Percentiles rank a stretch among this genome's conserved stretches.
Evolutionary conservation across 257 asterid genomes (phyloP).

Genomic region (Capsicum pubescens): DNA sequence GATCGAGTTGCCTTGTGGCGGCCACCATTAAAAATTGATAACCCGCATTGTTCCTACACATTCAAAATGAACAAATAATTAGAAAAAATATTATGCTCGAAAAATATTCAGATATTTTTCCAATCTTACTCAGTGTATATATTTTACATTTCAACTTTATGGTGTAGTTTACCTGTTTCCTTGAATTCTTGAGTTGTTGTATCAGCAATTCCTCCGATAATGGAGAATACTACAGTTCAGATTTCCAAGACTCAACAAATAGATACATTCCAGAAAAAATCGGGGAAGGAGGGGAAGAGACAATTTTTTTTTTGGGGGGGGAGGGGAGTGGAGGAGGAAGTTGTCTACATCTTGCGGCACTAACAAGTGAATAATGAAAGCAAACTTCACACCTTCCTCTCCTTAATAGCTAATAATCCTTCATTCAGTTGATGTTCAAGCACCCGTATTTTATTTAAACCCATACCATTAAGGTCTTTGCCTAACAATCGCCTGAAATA

Average conservation of each 20-base stretch:
- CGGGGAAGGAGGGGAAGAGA: too few relatives aligned
- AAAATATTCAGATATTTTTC: too few relatives aligned
- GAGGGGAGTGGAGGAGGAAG: too few relatives aligned
- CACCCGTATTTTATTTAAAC: conserved; percentile 54
- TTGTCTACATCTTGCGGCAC: background rate
- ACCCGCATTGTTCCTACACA: too few relatives aligned
- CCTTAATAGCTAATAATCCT: conserved; percentile 61
- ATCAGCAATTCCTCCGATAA: conserved; percentile 58
- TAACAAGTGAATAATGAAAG: conserved; percentile 19
- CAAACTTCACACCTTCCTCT: conserved; percentile 60
- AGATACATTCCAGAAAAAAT: background rate
- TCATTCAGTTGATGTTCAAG: conserved; percentile 66
- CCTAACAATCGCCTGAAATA: conserved; percentile 65
- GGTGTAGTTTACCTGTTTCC: conserved; percentile 45
- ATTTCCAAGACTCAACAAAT: conserved; percentile 19
- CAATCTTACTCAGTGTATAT: too few relatives aligned
- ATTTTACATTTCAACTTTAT: background rate
- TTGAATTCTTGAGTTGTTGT: conserved; percentile 56
- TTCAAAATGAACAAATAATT: too few relatives aligned
- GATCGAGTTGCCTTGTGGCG: too few relatives aligned
- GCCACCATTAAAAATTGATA: too few relatives aligned
- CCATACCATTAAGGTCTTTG: conserved; percentile 59
- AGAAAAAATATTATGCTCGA: too few relatives aligned
- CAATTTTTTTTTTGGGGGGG: too few relatives aligned
- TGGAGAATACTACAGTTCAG: conserved; percentile 12